Conservation (phyloP, 768 basidiomycete genomes). For the Lactarius indigo region DNA sequence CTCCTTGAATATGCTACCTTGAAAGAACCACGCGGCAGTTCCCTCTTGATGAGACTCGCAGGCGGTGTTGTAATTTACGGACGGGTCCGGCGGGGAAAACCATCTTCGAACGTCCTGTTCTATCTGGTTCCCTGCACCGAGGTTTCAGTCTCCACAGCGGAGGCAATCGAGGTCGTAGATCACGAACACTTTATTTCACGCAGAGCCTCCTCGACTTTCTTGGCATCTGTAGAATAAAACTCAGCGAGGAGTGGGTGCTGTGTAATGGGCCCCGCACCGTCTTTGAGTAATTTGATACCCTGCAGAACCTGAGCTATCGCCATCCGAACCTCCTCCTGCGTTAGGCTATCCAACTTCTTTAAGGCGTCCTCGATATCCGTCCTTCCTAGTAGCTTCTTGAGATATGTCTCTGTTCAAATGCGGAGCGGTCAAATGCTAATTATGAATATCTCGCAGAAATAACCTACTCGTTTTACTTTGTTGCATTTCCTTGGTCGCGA, state of each 20-base stretch:
- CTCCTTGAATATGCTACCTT: background rate
- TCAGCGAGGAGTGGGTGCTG: background rate
- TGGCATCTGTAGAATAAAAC: background rate
- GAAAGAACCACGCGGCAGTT: background rate
- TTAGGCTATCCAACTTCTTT: background rate
- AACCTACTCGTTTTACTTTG: background rate
- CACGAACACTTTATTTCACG: background rate
- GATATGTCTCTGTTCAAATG: background rate
- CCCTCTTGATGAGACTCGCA: background rate
- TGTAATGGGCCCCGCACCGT: background rate
- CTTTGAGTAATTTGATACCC: background rate
- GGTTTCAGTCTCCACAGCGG: background rate
- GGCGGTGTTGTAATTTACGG: background rate
- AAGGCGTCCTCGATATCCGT: background rate
- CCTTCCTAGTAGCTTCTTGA: background rate
- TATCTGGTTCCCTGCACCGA: background rate
- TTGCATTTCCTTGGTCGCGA: background rate
- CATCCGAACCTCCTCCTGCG: background rate
- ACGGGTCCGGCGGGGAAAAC: background rate
- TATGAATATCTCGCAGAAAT: background rate
- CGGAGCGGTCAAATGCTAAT: background rate
- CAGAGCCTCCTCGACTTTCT: background rate
- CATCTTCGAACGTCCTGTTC: background rate
- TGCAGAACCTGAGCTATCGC: background rate
- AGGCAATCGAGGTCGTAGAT: background rate